A percentile compares a stretch with the other conserved stretches of the same genome.
Conservation (phyloP, 345 rosid species). For the Corymbia maculata region DNA sequence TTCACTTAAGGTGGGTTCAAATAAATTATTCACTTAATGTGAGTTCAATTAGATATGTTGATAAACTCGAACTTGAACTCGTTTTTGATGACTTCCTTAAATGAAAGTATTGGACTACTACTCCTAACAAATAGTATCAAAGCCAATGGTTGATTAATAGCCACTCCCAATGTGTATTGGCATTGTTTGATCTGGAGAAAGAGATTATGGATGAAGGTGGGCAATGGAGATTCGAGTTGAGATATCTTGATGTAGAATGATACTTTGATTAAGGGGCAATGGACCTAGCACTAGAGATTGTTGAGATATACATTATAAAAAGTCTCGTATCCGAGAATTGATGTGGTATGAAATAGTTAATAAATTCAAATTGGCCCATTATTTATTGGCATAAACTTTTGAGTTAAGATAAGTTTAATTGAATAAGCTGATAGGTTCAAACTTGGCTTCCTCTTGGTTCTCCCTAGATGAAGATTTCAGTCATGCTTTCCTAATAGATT, state of each 20-base stretch:
- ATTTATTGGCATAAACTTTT: background rate
- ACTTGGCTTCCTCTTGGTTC: background rate
- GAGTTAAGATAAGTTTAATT: background rate
- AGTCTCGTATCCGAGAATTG: background rate
- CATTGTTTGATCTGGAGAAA: background rate
- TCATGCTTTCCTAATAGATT: background rate
- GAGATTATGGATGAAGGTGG: fast-evolving
- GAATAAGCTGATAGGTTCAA: fast-evolving
- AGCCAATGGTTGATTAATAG: background rate
- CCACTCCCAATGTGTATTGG: no score
- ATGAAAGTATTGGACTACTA: fast-evolving
- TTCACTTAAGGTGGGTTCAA: no score
- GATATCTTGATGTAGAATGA: background rate
- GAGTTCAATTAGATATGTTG: background rate
- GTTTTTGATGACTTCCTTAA: background rate
- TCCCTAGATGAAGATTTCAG: background rate
- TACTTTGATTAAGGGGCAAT: background rate
- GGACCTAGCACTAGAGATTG: background rate
- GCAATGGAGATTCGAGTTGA: fast-evolving
- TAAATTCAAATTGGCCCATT: background rate
- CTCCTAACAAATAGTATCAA: background rate
- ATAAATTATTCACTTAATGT: no score
- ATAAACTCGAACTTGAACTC: background rate
- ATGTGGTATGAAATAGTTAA: fast-evolving
- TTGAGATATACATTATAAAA: background rate